phyloP scores from a whole-genome alignment of 768 basidiomycete species.

The Suillus luteus region DNA sequence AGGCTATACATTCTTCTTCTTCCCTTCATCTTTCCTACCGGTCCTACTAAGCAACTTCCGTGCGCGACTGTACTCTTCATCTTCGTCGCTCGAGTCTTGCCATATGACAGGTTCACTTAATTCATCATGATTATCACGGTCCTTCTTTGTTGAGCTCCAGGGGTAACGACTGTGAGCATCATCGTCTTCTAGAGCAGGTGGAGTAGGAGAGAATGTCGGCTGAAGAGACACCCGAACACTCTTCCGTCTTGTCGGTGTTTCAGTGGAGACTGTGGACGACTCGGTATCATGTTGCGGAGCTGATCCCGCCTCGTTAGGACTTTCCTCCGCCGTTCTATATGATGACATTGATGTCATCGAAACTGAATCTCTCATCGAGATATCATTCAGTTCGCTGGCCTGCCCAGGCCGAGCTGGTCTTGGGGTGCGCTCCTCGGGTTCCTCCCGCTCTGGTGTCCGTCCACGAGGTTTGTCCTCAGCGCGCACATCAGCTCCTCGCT shows the following conservation, averaged over 20 bases:
- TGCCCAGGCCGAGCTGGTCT: not conserved
- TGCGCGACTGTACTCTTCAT: conserved; percentile 64
- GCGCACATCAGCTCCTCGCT: not conserved
- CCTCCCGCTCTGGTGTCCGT: conserved; percentile 13
- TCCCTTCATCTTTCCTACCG: conserved; percentile 41
- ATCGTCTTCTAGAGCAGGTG: conserved; percentile 57
- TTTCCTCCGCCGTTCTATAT: conserved; percentile 68
- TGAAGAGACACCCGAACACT: conserved; percentile 78
- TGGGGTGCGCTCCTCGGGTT: not conserved
- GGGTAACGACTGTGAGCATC: conserved; percentile 15
- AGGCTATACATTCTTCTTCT: conserved; percentile 16
- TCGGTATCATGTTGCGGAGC: conserved; percentile 5
- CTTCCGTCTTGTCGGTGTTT: conserved; percentile 46
- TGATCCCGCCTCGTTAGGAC: conserved; percentile 36
- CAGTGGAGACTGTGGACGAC: conserved; percentile 22
- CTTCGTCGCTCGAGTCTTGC: conserved; percentile 79
- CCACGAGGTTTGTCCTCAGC: conserved; percentile 1
- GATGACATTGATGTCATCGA: conserved; percentile 54
- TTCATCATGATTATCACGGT: conserved; percentile 7
- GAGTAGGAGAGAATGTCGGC: conserved; percentile 74
- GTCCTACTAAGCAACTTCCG: conserved; percentile 51
- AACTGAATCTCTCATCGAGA: conserved; percentile 35
- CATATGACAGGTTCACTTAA: conserved; percentile 47
- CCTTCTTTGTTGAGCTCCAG: conserved; percentile 14
- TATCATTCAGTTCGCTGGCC: conserved; percentile 15